phyloP scores from a whole-genome alignment of 2,329 filamentous ascomycete genomes.

The Penicillium sp. region DNA sequence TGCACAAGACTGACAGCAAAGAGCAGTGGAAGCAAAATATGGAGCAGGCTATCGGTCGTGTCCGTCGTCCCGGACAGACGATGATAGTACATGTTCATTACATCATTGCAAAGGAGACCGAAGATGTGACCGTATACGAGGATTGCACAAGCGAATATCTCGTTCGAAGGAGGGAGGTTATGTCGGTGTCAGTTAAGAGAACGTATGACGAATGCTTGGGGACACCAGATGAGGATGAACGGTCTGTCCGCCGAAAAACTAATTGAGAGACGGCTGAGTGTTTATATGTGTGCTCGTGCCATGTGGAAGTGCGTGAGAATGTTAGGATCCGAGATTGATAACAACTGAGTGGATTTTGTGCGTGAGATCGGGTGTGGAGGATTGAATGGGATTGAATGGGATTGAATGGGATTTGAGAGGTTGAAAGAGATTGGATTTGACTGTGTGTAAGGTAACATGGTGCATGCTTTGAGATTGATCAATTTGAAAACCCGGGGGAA shows the following conservation, averaged over 20 bases:
- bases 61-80: slow-evolving; percentile 61
- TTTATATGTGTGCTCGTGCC: too few species aligned
- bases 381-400: too few species aligned
- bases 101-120: slow-evolving; percentile 47
- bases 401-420: too few species aligned
- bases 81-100: slow-evolving; percentile 63
- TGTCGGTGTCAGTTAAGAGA: neutral
- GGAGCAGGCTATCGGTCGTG: slow-evolving; percentile 67
- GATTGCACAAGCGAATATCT: neutral
- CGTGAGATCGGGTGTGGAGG: too few species aligned
- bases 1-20: slow-evolving; percentile 55
- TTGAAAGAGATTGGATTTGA: too few species aligned
- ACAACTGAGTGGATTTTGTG: too few species aligned
- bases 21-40: slow-evolving; percentile 62
- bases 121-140: slow-evolving; percentile 48
- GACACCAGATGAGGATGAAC: neutral
- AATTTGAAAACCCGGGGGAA: too few species aligned
- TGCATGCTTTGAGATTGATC: too few species aligned
- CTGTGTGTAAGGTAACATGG: too few species aligned
- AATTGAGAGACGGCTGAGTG: neutral
- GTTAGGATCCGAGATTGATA: too few species aligned
- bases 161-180: neutral
- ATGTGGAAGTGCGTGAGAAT: too few species aligned
- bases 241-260: neutral
- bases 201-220: neutral